phyloP scores from a whole-genome alignment of 352 stramenopile genomes.

The Globisporangium echinulatum region DNA sequence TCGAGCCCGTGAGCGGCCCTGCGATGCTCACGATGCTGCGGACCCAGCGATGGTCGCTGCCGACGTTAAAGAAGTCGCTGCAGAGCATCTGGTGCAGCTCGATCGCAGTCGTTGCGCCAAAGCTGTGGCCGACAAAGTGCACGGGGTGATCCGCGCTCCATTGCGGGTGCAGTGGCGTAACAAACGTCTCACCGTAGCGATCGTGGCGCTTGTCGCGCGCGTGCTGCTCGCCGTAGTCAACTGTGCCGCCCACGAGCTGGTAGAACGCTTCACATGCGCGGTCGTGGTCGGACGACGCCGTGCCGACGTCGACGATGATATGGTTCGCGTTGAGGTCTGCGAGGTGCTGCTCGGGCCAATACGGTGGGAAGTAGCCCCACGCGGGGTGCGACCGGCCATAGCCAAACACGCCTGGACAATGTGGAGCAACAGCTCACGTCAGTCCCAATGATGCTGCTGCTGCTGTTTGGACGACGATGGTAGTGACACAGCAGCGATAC shows the following conservation, averaged over 20 bases:
- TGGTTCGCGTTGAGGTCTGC: conserved; percentile 48
- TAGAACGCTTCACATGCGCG: conserved; percentile 63
- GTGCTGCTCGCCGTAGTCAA: conserved; percentile 61
- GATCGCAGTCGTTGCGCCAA: conserved; percentile 54
- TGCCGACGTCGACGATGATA: conserved; percentile 48
- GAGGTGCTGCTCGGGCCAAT: conserved; percentile 43
- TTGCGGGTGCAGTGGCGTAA: conserved; percentile 18
- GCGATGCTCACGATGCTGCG: conserved; percentile 54
- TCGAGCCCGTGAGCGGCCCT: conserved; percentile 49
- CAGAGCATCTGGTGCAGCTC: conserved; percentile 69
- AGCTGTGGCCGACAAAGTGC: conserved; percentile 57
- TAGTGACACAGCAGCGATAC: no score
- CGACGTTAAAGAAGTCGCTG: conserved; percentile 46
- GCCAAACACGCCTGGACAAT: no score
- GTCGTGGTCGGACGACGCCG: conserved; percentile 62
- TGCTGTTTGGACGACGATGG: no score
- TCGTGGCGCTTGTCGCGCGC: conserved; percentile 23
- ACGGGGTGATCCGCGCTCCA: conserved; percentile 50
- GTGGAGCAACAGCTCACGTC: no score
- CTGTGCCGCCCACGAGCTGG: conserved; percentile 43
- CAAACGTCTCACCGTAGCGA: conserved; percentile 39
- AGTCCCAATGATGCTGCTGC: no score
- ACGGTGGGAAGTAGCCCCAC: no score
- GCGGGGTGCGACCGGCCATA: no score
- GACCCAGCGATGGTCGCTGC: conserved; percentile 46